These are phyloP conservation scores for Scheffersomyces stipitis DNA, from an alignment of 805 yeast genomes.

Conservation along the genomic window DNA sequence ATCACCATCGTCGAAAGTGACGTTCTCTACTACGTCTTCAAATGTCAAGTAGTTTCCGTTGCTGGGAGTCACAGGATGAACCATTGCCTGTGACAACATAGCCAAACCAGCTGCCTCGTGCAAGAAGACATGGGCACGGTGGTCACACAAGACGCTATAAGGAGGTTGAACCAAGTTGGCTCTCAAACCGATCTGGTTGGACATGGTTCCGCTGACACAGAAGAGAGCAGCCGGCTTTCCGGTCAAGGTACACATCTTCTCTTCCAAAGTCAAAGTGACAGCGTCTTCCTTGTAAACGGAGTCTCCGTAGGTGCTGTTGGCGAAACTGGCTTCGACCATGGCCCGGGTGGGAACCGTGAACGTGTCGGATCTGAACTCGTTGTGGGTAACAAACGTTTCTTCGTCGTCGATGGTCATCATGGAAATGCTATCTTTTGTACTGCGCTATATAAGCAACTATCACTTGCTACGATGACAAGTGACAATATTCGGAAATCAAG, in stretches of 20 bases:
- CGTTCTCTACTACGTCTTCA: constrained; percentile 69
- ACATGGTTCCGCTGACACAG: constrained; percentile 87
- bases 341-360: constrained; percentile 82
- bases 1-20: constrained; percentile 72
- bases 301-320: constrained; percentile 67
- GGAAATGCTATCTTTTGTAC: not conserved
- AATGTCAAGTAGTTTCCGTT: constrained; percentile 77
- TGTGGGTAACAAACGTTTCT: constrained; percentile 27
- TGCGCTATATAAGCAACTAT: too few relatives aligned
- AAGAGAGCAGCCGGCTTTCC: constrained; percentile 81
- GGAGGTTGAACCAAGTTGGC: constrained; percentile 80
- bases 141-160: constrained; percentile 80
- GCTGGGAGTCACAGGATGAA: constrained; percentile 72
- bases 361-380: constrained; percentile 66
- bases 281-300: constrained; percentile 85
- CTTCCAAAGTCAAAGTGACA: constrained; percentile 65
- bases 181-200: constrained; percentile 84
- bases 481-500: too few relatives aligned
- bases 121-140: constrained; percentile 77
- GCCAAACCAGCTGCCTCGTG: constrained; percentile 94
- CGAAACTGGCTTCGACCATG: constrained; percentile 41
- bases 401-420: constrained; percentile 12
- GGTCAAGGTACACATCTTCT: constrained; percentile 60
- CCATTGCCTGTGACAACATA: constrained; percentile 88
- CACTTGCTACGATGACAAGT: too few relatives aligned